Percentiles rank a stretch among this genome's conserved stretches.
These are phyloP conservation scores for Eimeria praecox DNA, from an alignment of 169 alveolate species.

Conservation along the genomic window DNA sequence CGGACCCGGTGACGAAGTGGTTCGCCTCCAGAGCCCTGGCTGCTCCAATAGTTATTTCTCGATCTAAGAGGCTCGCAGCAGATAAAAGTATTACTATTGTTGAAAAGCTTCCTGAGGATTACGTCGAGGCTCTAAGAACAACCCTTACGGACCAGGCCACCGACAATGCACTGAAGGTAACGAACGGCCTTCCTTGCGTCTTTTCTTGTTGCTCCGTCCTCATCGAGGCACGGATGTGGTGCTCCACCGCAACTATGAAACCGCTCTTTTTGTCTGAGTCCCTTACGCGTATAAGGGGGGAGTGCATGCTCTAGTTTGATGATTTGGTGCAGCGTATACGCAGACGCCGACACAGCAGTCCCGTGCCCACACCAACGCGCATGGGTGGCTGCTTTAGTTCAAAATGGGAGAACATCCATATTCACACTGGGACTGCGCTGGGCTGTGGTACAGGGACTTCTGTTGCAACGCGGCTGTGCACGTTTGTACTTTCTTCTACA, in stretches of 20 bases:
- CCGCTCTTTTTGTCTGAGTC: not conserved
- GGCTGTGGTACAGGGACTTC: not conserved
- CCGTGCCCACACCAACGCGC: not conserved
- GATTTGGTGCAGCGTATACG: not conserved
- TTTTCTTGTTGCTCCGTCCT: not conserved
- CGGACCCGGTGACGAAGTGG: conserved; percentile 88
- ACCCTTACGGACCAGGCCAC: conserved; percentile 14
- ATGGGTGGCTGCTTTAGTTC: not conserved
- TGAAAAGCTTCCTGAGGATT: conserved; percentile 61
- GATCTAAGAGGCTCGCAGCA: not conserved
- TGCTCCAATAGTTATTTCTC: not conserved
- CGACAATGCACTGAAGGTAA: conserved; percentile 65
- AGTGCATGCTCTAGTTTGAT: not conserved
- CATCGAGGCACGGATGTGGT: not conserved
- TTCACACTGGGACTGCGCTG: not conserved
- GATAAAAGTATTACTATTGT: conserved; percentile 10
- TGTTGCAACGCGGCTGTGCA: not conserved
- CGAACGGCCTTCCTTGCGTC: not conserved
- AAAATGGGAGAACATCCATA: not conserved
- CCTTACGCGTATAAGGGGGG: not conserved
- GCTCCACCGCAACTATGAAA: not conserved
- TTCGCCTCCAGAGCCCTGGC: conserved; percentile 76
- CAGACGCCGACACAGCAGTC: not conserved
- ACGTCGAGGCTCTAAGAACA: conserved; percentile 32
- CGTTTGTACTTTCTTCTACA: not conserved